phyloP scores from a whole-genome alignment of 495 filamentous ascomycete species.

The Annulohypoxylon bovei region DNA sequence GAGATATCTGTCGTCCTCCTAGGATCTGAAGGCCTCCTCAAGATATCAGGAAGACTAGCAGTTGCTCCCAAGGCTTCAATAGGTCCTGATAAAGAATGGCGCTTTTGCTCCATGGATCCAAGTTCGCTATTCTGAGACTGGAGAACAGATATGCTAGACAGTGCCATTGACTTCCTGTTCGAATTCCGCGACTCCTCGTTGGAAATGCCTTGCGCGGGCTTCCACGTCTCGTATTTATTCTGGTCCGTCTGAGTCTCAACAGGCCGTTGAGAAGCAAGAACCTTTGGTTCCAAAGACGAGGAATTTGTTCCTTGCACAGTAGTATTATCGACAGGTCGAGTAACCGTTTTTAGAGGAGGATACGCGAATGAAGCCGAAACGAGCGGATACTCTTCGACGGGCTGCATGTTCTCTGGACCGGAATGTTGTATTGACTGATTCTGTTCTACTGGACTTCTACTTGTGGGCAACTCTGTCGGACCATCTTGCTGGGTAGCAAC shows the following conservation, averaged over 20 bases:
- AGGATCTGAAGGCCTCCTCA: slow-evolving; percentile 30
- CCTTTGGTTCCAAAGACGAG: slow-evolving; percentile 18
- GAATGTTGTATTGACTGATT: slow-evolving; percentile 28
- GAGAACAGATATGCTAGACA: slow-evolving; percentile 35
- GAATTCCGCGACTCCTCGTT: slow-evolving; percentile 19
- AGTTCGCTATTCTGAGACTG: slow-evolving; percentile 42
- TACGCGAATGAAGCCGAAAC: slow-evolving; percentile 45
- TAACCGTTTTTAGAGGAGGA: slow-evolving; percentile 28
- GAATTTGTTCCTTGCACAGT: slow-evolving; percentile 2
- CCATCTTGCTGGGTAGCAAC: slow-evolving; percentile 16
- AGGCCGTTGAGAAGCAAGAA: slow-evolving; percentile 32
- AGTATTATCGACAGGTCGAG: background rate
- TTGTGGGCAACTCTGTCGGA: slow-evolving; percentile 47
- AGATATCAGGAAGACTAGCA: slow-evolving; percentile 10
- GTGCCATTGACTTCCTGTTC: slow-evolving; percentile 26
- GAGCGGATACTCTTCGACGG: slow-evolving; percentile 41
- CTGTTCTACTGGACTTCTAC: slow-evolving; percentile 43
- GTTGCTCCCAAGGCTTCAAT: background rate
- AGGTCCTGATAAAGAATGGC: slow-evolving; percentile 30
- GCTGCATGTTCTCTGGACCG: slow-evolving; percentile 8
- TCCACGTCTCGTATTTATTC: slow-evolving; percentile 49
- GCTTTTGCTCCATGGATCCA: slow-evolving; percentile 29
- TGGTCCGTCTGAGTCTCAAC: slow-evolving; percentile 15
- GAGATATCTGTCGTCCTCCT: background rate
- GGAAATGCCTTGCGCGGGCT: slow-evolving; percentile 31